These are phyloP conservation scores for Oropetium thomaeum DNA, from an alignment of 176 grass and related monocot species.

Conservation along the genomic window DNA sequence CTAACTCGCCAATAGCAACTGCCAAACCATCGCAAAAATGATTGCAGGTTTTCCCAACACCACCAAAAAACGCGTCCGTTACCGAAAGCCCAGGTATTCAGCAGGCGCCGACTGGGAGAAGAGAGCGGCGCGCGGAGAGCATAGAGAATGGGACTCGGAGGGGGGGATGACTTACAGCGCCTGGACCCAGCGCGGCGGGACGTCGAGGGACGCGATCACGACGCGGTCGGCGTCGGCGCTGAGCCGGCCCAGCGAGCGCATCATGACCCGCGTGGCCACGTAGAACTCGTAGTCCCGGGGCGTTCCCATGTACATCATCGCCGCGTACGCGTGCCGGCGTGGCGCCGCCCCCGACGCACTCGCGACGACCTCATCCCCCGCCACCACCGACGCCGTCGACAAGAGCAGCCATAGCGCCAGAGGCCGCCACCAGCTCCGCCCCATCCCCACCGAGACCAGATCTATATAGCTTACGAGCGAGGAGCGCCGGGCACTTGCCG, in stretches of 20 bases:
- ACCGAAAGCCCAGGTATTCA: background rate
- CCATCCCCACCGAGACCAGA: constrained; percentile 41
- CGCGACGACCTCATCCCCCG: background rate
- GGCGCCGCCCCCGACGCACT: background rate
- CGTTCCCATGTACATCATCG: constrained; percentile 98
- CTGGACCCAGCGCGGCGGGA: constrained; percentile 65
- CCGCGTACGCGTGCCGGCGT: constrained; percentile 71
- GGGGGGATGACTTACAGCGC: constrained; percentile 42
- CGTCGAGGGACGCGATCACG: constrained; percentile 82
- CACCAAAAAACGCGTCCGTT: background rate
- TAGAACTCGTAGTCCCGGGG: constrained; percentile 95
- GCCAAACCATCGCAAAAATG: constrained; percentile 2
- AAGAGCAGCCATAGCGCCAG: constrained; percentile 33
- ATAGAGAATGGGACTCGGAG: background rate
- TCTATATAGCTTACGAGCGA: constrained; percentile 43
- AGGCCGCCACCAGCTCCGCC: background rate
- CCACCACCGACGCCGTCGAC: constrained; percentile 1
- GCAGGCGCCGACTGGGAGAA: background rate
- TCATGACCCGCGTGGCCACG: constrained; percentile 92
- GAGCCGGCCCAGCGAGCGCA: constrained; percentile 60
- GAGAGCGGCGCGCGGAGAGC: background rate
- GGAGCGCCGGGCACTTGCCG: background rate
- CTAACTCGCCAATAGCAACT: background rate
- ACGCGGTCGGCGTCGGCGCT: constrained; percentile 59
- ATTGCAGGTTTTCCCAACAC: background rate